Evolutionary conservation across 129 eudicot genomes (phyloP).

Genomic region (Flaveria trinervia): DNA sequence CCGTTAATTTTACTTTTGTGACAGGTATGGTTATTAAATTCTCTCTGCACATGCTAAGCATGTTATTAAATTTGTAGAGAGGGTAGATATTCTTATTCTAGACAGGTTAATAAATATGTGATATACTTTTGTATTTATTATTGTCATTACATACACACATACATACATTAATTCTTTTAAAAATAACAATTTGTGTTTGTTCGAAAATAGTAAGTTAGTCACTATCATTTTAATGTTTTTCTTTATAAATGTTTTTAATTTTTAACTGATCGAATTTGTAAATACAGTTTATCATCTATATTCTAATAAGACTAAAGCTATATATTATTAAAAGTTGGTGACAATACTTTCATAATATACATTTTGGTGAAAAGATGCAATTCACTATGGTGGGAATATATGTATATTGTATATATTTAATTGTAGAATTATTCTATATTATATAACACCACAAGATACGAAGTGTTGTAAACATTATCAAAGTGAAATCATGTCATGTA

Average conservation of each 20-base stretch:
- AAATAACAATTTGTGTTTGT: conserved; percentile 35
- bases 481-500: not conserved
- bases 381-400: not conserved
- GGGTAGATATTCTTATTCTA: conserved; percentile 43
- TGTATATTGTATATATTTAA: not conserved
- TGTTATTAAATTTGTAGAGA: conserved; percentile 39
- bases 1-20: not conserved
- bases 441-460: not conserved
- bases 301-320: not conserved
- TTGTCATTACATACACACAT: conserved; percentile 28
- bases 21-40: conserved; percentile 28
- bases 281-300: not conserved
- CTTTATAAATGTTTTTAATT: not conserved
- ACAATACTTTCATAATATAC: not conserved
- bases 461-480: not conserved
- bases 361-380: not conserved
- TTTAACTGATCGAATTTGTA: not conserved
- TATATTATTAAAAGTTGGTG: not conserved
- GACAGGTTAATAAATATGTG: conserved; percentile 29
- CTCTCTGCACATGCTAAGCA: conserved; percentile 33
- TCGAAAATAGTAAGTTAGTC: conserved; percentile 28
- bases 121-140: conserved; percentile 33
- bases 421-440: not conserved
- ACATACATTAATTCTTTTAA: conserved; percentile 31
- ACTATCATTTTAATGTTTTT: conserved; percentile 9